These are phyloP conservation scores for Saccharomycopsis fodiens DNA, from an alignment of 805 yeast species.

Conservation along the genomic window DNA sequence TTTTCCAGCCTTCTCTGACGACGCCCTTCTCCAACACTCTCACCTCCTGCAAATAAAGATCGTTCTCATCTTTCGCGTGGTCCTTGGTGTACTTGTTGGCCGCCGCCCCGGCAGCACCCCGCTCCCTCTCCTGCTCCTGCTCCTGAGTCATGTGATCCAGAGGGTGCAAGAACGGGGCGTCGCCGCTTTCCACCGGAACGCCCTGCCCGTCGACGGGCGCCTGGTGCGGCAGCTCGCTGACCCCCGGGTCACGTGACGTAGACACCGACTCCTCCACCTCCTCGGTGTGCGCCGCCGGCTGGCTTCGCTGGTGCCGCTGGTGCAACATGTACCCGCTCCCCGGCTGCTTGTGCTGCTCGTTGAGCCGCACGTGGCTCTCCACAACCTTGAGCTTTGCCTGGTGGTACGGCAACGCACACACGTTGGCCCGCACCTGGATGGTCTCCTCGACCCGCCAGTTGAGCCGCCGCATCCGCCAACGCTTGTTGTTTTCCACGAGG, in stretches of 20 bases:
- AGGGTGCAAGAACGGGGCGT: constrained; percentile 14
- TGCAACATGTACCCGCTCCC: constrained; percentile 1
- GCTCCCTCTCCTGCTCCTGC: constrained; percentile 17
- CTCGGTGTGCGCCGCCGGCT: neutral
- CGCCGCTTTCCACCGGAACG: constrained; percentile 7
- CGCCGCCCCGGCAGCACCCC: neutral
- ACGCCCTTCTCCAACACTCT: constrained; percentile 74
- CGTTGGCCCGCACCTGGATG: constrained; percentile 48
- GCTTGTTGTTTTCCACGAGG: constrained; percentile 40
- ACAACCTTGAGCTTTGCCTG: constrained; percentile 37
- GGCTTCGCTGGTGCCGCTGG: neutral
- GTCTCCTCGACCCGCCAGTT: constrained; percentile 86
- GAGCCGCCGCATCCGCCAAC: constrained; percentile 92
- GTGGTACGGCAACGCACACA: constrained; percentile 48
- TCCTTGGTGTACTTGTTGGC: constrained; percentile 1
- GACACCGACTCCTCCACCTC: neutral
- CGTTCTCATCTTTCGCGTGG: constrained; percentile 26
- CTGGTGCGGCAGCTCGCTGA: neutral
- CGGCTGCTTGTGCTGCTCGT: constrained; percentile 19
- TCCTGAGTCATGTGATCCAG: constrained; percentile 12
- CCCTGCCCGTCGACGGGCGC: neutral
- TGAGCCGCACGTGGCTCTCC: constrained; percentile 35
- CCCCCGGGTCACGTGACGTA: neutral
- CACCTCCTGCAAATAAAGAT: constrained; percentile 61
- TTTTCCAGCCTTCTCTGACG: constrained; percentile 88